Conservation (phyloP, 2,329 filamentous ascomycete genomes). For the Trichoderma lentiforme region DNA sequence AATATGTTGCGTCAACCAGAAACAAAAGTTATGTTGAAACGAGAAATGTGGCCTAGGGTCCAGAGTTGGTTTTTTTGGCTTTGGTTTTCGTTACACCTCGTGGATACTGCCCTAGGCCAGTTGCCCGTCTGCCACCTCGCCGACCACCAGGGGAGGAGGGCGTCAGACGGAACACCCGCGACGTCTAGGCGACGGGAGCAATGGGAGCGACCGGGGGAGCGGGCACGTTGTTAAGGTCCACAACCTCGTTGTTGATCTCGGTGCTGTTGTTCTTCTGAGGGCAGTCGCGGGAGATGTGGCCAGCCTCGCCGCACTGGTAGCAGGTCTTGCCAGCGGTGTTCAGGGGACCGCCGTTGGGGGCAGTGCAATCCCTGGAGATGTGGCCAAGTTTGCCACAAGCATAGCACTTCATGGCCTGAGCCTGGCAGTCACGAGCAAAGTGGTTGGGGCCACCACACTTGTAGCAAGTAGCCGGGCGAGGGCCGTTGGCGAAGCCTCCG, state of each 20-base stretch:
- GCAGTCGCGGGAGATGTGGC: conserved; percentile 95
- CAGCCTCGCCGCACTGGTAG: conserved; percentile 94
- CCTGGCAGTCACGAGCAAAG: conserved; percentile 97
- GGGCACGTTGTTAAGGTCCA: conserved; percentile 42
- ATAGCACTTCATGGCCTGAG: conserved; percentile 98
- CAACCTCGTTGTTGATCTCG: conserved; percentile 46
- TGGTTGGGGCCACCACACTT: conserved; percentile 89
- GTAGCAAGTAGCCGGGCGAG: conserved; percentile 68
- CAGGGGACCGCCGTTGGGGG: conserved; percentile 90
- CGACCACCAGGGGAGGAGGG: background rate
- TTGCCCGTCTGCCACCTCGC: conserved; percentile 12
- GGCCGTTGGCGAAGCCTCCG: conserved; percentile 70
- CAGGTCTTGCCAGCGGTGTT: conserved; percentile 98
- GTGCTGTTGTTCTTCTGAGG: conserved; percentile 63
- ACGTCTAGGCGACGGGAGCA: conserved; percentile 38
- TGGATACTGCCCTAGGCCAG: conserved; percentile 2
- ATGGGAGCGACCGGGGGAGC: conserved; percentile 46
- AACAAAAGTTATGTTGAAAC: background rate
- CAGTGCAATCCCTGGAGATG: conserved; percentile 91
- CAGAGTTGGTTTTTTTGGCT: background rate
- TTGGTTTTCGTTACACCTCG: background rate
- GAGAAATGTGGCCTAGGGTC: background rate
- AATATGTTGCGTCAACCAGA: conserved; percentile 10
- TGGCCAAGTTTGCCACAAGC: conserved; percentile 93
- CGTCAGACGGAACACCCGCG: conserved; percentile 16